Base-by-base conservation (phyloP, 2,329 filamentous ascomycete species). In the Knufia fluminis region DNA sequence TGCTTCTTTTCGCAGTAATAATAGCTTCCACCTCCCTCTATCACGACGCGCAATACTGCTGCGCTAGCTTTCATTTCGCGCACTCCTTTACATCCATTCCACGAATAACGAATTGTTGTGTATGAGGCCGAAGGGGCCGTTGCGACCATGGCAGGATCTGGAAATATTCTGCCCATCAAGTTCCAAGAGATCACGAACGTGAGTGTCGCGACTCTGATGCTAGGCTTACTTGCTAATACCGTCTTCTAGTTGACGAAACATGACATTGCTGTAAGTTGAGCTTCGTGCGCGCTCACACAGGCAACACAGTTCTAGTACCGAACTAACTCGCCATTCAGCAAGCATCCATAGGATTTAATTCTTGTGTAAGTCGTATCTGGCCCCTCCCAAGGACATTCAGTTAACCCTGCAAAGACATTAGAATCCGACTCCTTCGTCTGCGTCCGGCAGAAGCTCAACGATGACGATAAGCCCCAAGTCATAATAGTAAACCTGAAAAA, bases 401-500 rank as follows among this genome's bases (percentile, higher is more conserved):
- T 48, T 59, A 54, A 53, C 42, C 12, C 40, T 46, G 50, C 60
- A 40, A 54, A 96, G 90, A 98, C 92, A 69, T 80, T 98, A 73
- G 92, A 98, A 78, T 98, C 92, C 66, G 92, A 98, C 71, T 80
- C 85, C 66, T 98, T 84, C 71, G 86, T 98, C 63, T 98, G 92
- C 71, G 85, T 98, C 65, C 86, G 92, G 70, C 91, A 97, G 73
- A 91, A 94, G 75, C 85, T 90, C 69, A 83, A 79, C 67, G 86
- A 89, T 62, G 80, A 83, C 58, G 79, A 88, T 57, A 84, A 86
- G 61, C 86, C 90, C 57, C 90, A 96, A 72, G 91, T 98, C 58
- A 85, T 98, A 70, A 98, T 98, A 68, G 76, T 98, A 72, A 87
- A 98, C 71, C 84, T 98, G 66, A 96, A 97, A 72, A 94, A 96